These are phyloP conservation scores for Xerocomellus chrysenteron DNA, from an alignment of 768 basidiomycete species.

Conservation along the genomic window DNA sequence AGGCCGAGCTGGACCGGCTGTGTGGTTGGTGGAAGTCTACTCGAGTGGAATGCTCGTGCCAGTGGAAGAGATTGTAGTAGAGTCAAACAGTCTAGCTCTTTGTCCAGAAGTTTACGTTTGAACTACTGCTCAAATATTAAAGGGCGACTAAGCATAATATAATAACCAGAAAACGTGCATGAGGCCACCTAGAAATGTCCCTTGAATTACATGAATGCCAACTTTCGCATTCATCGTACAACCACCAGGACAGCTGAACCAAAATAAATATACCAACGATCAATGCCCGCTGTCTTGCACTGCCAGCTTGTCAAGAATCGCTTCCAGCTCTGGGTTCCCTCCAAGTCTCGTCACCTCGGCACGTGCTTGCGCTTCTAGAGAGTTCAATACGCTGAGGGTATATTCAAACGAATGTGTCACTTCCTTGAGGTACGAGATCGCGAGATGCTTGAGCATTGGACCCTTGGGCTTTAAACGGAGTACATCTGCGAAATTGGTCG, in stretches of 20 bases:
- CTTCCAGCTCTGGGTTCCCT: slow-evolving; percentile 66
- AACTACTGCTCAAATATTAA: background rate
- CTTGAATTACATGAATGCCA: background rate
- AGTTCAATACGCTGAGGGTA: slow-evolving; percentile 65
- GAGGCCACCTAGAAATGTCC: background rate
- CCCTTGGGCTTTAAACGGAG: slow-evolving; percentile 86
- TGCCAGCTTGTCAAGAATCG: slow-evolving; percentile 53
- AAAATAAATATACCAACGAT: background rate
- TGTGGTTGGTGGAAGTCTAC: too few relatives aligned
- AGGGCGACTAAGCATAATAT: background rate
- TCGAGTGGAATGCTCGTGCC: too few relatives aligned
- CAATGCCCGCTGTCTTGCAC: slow-evolving; percentile 3
- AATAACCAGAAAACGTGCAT: background rate
- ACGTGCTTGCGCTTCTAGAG: slow-evolving; percentile 64
- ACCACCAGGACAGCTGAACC: background rate
- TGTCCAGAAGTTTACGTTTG: too few relatives aligned
- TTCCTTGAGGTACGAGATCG: slow-evolving; percentile 73
- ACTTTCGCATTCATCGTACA: background rate
- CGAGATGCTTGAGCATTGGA: slow-evolving; percentile 75
- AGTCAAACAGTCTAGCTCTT: too few relatives aligned
- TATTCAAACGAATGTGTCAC: slow-evolving; percentile 87
- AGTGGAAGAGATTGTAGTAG: too few relatives aligned
- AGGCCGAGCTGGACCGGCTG: too few relatives aligned
- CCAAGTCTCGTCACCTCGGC: slow-evolving; percentile 72
- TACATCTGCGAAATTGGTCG: slow-evolving; percentile 56